phyloP scores from a whole-genome alignment of 805 yeast species.

The Candida piceae region DNA sequence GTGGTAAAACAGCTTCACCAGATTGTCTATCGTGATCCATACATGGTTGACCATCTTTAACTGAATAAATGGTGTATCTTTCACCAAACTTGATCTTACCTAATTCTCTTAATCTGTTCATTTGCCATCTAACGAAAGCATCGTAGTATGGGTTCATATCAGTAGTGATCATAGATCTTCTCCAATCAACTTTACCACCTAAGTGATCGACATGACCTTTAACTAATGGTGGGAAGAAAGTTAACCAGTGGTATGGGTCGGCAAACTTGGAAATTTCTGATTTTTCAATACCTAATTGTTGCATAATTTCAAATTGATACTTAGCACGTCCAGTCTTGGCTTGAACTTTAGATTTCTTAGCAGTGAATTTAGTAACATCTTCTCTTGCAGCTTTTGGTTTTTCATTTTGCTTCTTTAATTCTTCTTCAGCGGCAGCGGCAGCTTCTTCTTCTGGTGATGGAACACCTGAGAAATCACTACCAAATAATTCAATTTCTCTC shows the following conservation, averaged over 20 bases:
- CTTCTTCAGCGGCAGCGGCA: constrained; percentile 26
- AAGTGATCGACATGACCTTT: constrained; percentile 70
- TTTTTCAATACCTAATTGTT: constrained; percentile 82
- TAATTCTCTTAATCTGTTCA: constrained; percentile 74
- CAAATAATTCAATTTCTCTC: constrained; percentile 90
- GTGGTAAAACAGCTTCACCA: constrained; percentile 97
- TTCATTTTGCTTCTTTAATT: constrained; percentile 24
- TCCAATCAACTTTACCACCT: constrained; percentile 97
- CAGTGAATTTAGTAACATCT: constrained; percentile 86
- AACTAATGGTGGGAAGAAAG: constrained; percentile 87
- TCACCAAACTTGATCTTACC: constrained; percentile 97
- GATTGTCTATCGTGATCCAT: constrained; percentile 98
- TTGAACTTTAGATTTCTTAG: constrained; percentile 88
- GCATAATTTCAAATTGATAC: constrained; percentile 94
- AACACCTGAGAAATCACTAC: constrained; percentile 66
- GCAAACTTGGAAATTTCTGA: constrained; percentile 86
- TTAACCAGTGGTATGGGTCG: constrained; percentile 87
- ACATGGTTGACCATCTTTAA: constrained; percentile 98
- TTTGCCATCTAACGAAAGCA: constrained; percentile 94
- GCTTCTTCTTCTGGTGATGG: constrained; percentile 59
- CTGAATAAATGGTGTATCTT: constrained; percentile 95
- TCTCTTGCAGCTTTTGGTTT: constrained; percentile 43
- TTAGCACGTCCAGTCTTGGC: constrained; percentile 93
- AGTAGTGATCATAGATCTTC: constrained; percentile 93
- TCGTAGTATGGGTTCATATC: constrained; percentile 95